Evolutionary conservation across 306 rosid genomes (phyloP).

Genomic region (Acacia melanoxylon): DNA sequence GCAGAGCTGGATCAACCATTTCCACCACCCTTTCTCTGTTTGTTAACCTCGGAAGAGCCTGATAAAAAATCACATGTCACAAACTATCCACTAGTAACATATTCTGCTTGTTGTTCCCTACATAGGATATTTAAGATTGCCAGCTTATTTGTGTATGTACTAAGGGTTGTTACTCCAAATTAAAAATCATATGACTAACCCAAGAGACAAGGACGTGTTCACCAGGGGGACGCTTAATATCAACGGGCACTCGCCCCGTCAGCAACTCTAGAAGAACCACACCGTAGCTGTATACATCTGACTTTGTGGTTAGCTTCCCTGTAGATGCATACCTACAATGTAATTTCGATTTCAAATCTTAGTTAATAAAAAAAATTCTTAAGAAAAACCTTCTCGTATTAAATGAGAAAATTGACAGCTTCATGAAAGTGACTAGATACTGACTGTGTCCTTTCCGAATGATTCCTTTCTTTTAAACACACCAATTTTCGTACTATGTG

Average conservation of each 20-base stretch:
- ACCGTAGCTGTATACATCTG: slow-evolving; percentile 92
- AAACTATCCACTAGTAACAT: background rate
- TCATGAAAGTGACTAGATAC: slow-evolving; percentile 42
- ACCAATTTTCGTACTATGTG: slow-evolving; percentile 29
- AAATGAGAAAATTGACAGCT: slow-evolving; percentile 39
- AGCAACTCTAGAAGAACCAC: slow-evolving; percentile 91
- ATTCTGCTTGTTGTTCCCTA: too few species aligned
- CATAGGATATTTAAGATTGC: too few species aligned
- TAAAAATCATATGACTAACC: slow-evolving; percentile 43
- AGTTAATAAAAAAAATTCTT: background rate
- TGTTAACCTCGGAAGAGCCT: slow-evolving; percentile 95
- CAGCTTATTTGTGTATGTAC: background rate
- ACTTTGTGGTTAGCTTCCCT: slow-evolving; percentile 88
- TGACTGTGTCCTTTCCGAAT: slow-evolving; percentile 48
- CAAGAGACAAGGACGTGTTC: slow-evolving; percentile 95
- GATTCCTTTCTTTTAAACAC: slow-evolving; percentile 28
- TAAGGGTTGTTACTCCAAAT: too few species aligned
- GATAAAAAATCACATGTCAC: slow-evolving; percentile 24
- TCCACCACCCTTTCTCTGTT: slow-evolving; percentile 76
- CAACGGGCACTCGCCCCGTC: slow-evolving; percentile 92
- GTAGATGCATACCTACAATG: slow-evolving; percentile 78
- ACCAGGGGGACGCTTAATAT: slow-evolving; percentile 75
- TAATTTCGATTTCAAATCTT: background rate
- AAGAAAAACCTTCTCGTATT: background rate
- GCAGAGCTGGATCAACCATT: slow-evolving; percentile 89